Conservation (phyloP, 306 rosid genomes). For the Arachis hypogaea region DNA sequence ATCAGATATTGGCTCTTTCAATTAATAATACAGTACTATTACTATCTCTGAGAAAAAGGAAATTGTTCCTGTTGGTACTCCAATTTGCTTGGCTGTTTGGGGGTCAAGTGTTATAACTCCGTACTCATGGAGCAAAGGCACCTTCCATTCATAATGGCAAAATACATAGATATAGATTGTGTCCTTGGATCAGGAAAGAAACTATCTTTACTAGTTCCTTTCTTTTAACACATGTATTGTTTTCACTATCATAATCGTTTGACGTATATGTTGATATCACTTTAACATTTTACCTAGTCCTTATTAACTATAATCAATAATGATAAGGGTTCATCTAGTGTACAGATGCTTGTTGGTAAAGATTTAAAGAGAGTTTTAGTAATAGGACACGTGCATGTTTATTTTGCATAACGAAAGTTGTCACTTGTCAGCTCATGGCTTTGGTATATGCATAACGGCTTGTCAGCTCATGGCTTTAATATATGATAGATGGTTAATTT, state of each 20-base stretch:
- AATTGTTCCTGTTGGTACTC: background rate
- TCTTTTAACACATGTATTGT: background rate
- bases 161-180: conserved; percentile 1
- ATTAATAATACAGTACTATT: no score
- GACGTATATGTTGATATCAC: background rate
- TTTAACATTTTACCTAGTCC: background rate
- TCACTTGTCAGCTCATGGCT: no score
- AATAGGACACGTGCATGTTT: no score
- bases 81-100: conserved; percentile 12
- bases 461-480: no score
- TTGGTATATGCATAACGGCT: no score
- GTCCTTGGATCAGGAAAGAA: conserved; percentile 11
- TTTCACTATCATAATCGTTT: background rate
- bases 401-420: no score
- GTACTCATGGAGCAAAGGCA: conserved; percentile 7
- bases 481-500: no score
- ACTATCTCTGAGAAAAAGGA: no score
- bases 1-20: no score
- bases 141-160: conserved; percentile 32
- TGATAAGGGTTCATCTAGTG: no score
- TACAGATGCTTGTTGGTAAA: no score
- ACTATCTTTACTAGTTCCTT: background rate
- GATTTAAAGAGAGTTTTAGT: no score
- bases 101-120: conserved; percentile 6
- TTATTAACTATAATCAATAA: background rate